These are phyloP conservation scores for Endoconidiophora laricicola DNA, from an alignment of 2,329 filamentous ascomycete genomes.

Conservation along the genomic window DNA sequence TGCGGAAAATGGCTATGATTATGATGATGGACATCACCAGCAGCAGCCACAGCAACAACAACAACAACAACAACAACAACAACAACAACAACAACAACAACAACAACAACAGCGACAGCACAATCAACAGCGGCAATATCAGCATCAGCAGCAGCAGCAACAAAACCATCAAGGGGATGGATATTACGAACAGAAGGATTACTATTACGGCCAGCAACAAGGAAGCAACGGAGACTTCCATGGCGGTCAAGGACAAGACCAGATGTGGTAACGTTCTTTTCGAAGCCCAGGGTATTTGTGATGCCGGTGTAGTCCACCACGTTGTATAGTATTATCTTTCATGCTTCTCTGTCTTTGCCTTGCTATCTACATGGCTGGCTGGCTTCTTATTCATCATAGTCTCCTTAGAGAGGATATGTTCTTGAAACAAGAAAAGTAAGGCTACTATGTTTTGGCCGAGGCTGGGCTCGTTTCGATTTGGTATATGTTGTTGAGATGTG, in stretches of 20 bases:
- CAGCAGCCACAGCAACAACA: background rate
- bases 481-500: too few relatives aligned
- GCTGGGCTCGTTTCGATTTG: too few relatives aligned
- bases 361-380: too few relatives aligned
- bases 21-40: constrained; percentile 18
- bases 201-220: constrained; percentile 3
- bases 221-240: constrained; percentile 1
- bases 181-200: constrained; percentile 7
- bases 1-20: constrained; percentile 35
- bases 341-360: too few relatives aligned
- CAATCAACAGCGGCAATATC: background rate
- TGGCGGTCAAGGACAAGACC: constrained; percentile 1
- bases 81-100: background rate
- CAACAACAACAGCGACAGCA: background rate
- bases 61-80: background rate
- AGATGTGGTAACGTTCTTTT: constrained; percentile 11
- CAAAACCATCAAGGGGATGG: background rate
- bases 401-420: too few relatives aligned
- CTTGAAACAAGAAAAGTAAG: too few relatives aligned
- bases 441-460: too few relatives aligned
- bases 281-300: background rate
- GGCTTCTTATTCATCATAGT: too few relatives aligned
- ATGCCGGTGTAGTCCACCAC: background rate
- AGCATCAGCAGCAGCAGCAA: background rate
- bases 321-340: too few relatives aligned